phyloP scores from a whole-genome alignment of 202 grass and related monocot genomes.

The Bolboschoenoplectus hybrid region DNA sequence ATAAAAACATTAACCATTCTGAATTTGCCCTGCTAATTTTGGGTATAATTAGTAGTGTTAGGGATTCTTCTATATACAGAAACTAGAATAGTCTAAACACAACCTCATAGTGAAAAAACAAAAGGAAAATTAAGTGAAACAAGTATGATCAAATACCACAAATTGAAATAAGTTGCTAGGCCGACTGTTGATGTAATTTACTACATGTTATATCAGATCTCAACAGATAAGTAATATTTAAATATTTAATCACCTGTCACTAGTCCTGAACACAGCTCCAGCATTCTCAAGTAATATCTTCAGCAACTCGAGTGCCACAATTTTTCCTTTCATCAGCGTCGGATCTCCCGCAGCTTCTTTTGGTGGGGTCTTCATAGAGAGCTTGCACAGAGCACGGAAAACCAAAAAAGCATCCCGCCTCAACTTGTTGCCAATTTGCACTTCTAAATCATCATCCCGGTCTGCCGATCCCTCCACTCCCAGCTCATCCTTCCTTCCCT shows the following conservation, averaged over 20 bases:
- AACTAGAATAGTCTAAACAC: neutral
- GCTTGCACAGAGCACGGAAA: slow-evolving; percentile 93
- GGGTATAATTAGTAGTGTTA: neutral
- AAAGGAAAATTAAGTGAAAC: neutral
- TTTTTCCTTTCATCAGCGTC: slow-evolving; percentile 87
- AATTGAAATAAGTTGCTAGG: neutral
- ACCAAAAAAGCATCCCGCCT: slow-evolving; percentile 92
- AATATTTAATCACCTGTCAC: slow-evolving; percentile 67
- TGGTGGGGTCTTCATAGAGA: slow-evolving; percentile 96
- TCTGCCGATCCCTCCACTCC: slow-evolving; percentile 70
- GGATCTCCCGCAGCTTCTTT: slow-evolving; percentile 87
- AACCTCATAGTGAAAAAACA: neutral
- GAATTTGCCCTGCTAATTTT: neutral
- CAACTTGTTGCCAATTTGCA: slow-evolving; percentile 93
- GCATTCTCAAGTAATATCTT: slow-evolving; percentile 99
- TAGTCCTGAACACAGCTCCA: slow-evolving; percentile 94
- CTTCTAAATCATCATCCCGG: slow-evolving; percentile 81
- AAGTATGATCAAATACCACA: neutral
- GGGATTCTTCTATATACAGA: neutral
- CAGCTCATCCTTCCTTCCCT: slow-evolving; percentile 95
- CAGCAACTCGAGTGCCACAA: slow-evolving; percentile 92
- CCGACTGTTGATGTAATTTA: neutral
- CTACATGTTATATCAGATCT: neutral
- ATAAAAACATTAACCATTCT: slow-evolving; percentile 17
- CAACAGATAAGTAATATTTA: slow-evolving; percentile 30